Base-by-base conservation (phyloP, 345 rosid species). In the Carallia brachiata region DNA sequence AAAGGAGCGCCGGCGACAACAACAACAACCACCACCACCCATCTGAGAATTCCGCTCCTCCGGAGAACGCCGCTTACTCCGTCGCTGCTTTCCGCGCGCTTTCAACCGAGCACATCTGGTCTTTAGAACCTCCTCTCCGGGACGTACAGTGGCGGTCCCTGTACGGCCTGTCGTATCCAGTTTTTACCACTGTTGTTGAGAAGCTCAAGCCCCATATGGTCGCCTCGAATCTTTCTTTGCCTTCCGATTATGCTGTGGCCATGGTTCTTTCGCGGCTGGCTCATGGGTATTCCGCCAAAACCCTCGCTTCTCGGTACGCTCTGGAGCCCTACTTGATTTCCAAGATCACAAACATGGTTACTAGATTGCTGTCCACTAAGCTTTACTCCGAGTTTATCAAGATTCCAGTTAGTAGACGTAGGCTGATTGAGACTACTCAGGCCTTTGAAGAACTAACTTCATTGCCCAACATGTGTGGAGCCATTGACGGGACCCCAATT, bases 301-400 rank as follows among this genome's bases (percentile, higher is more conserved):
- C 91, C 68, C 71, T 89, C 44, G 96, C 97, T 31, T 67, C 90
- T 34, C 86, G 87, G 52, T 95, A 90, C 81, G 81, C 90, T 19
- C 86, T 95, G 17, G 97, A 92, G 66, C 98, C 98, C 32, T 95
- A 89, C 79, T 87, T 92, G 62, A 78, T 95, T 70, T 95, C 99
- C 6, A 92, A 95, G 75, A 92, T 92, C 74, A 92, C 98, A 6
- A 95, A 95, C 75, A 95, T 90, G 98, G 94, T 95, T 47, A 90
- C 98, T 4, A 85, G 99, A 6, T 90, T 89, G 71, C 72, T 90
- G 63, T 93, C 99, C 9, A 90, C 98, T 32, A 92, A 92, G 83
- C 87, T 92, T 10, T 95, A 95, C 85, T 90, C 96, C 0, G 97
- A 95, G 68, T 88, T 89, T 71, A 90, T 95, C 76, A 95, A 90